A percentile compares a stretch with the other conserved stretches of the same genome.
phyloP scores from a whole-genome alignment of 2,329 filamentous ascomycete genomes.

The Venturiaceae sp. region DNA sequence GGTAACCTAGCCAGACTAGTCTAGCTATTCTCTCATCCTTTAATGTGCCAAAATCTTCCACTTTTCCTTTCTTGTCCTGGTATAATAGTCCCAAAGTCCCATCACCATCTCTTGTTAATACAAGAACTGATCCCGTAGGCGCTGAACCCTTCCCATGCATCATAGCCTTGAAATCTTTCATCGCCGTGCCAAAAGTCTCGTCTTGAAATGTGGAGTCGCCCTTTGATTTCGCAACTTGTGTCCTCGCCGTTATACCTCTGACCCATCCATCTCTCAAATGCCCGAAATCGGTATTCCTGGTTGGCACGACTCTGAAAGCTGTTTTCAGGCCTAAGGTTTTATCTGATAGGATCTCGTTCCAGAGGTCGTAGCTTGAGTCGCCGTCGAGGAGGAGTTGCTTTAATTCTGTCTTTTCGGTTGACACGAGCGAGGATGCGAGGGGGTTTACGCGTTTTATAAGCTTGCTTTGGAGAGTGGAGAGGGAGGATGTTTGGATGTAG shows the following conservation, averaged over 20 bases:
- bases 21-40: constrained; percentile 71
- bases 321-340: constrained; percentile 48
- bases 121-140: constrained; percentile 67
- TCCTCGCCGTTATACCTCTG: constrained; percentile 67
- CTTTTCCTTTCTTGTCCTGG: constrained; percentile 43
- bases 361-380: constrained; percentile 58
- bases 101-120: constrained; percentile 56
- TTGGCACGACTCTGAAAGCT: constrained; percentile 74
- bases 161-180: constrained; percentile 70
- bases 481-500: constrained; percentile 77
- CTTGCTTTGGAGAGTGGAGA: constrained; percentile 67
- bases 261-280: constrained; percentile 90
- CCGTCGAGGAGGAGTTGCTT: constrained; percentile 61
- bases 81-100: constrained; percentile 62
- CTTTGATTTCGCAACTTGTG: constrained; percentile 45
- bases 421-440: constrained; percentile 71
- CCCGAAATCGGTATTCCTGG: constrained; percentile 88
- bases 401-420: constrained; percentile 69
- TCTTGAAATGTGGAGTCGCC: constrained; percentile 49
- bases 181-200: constrained; percentile 63
- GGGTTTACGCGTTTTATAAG: constrained; percentile 69
- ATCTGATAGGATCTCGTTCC: constrained; percentile 59
- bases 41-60: constrained; percentile 54
- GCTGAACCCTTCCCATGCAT: constrained; percentile 71
- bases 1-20: constrained; percentile 80